A percentile compares a stretch with the other conserved stretches of the same genome.
Evolutionary conservation across 1,284 basidiomycete species (phyloP).

Genomic region (Trichosporon sp.): DNA sequence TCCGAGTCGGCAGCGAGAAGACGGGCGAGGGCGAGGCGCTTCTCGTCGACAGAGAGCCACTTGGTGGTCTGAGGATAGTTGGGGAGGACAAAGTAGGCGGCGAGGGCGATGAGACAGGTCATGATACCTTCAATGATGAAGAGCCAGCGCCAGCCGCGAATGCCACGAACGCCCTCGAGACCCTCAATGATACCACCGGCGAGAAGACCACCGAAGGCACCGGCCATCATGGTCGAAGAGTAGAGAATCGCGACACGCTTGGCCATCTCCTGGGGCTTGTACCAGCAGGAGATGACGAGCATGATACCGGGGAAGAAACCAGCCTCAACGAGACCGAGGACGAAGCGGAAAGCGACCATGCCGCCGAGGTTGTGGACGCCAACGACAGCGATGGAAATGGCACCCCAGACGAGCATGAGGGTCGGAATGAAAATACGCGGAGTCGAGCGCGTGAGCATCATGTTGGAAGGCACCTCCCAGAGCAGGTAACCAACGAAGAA

Average conservation of each 20-base stretch:
- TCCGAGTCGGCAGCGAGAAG: slow-evolving; percentile 29
- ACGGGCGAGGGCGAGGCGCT: slow-evolving; percentile 22
- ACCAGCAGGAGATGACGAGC: slow-evolving; percentile 37
- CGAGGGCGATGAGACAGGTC: slow-evolving; percentile 43
- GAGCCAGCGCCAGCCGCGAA: slow-evolving; percentile 52
- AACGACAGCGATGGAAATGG: slow-evolving; percentile 36
- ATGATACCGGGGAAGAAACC: slow-evolving; percentile 54
- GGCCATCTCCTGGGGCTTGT: slow-evolving; percentile 40
- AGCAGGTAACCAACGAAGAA: slow-evolving; percentile 43
- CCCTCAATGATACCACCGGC: slow-evolving; percentile 49
- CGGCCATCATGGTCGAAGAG: slow-evolving; percentile 47
- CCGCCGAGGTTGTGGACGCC: slow-evolving; percentile 50
- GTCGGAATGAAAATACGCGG: slow-evolving; percentile 52
- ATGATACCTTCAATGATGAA: slow-evolving; percentile 54
- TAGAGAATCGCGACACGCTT: slow-evolving; percentile 47
- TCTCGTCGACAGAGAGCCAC: slow-evolving; percentile 42
- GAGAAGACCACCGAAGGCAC: slow-evolving; percentile 52
- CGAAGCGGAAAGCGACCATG: slow-evolving; percentile 54
- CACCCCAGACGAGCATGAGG: slow-evolving; percentile 47
- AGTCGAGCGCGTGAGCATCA: slow-evolving; percentile 48
- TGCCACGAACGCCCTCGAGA: slow-evolving; percentile 39
- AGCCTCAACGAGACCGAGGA: slow-evolving; percentile 54
- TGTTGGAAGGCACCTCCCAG: slow-evolving; percentile 54
- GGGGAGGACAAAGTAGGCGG: slow-evolving; percentile 53
- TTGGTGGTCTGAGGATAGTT: slow-evolving; percentile 45